Evolutionary conservation across 371 early-diverging fungal species (phyloP).

Genomic region (Funneliformis caledonium): DNA sequence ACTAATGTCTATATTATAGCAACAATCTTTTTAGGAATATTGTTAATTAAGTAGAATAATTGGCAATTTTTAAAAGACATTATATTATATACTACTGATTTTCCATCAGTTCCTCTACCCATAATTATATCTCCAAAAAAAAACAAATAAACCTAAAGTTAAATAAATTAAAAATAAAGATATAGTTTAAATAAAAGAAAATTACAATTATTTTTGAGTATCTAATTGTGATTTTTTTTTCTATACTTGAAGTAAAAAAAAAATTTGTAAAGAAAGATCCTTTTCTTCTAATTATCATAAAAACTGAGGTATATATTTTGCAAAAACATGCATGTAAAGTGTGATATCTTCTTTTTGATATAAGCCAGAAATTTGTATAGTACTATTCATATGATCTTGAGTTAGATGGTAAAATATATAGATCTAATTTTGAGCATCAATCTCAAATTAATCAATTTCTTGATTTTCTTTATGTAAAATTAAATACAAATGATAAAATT

Average conservation of each 20-base stretch:
- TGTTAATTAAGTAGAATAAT: constrained; percentile 7
- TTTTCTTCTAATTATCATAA: neutral
- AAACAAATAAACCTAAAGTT: constrained; percentile 16
- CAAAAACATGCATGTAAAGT: constrained; percentile 8
- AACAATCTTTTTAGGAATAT: constrained; percentile 1
- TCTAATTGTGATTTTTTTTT: constrained; percentile 13
- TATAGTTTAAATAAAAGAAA: neutral
- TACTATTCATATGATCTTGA: neutral
- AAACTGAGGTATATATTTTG: neutral
- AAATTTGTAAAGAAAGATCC: neutral
- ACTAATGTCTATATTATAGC: neutral
- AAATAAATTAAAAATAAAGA: neutral
- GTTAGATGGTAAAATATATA: neutral
- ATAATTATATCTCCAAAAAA: neutral
- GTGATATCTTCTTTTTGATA: constrained; percentile 2
- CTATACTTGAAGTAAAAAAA: neutral
- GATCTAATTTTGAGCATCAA: constrained; percentile 9
- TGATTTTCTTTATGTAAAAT: neutral
- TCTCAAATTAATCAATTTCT: constrained; percentile 6
- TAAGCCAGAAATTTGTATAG: neutral
- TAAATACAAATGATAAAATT: constrained; percentile 10
- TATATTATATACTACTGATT: no score
- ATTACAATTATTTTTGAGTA: neutral
- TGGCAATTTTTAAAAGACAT: neutral
- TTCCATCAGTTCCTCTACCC: neutral